Conservation (phyloP, 2,329 filamentous ascomycete species). For the Claviceps maximensis region DNA sequence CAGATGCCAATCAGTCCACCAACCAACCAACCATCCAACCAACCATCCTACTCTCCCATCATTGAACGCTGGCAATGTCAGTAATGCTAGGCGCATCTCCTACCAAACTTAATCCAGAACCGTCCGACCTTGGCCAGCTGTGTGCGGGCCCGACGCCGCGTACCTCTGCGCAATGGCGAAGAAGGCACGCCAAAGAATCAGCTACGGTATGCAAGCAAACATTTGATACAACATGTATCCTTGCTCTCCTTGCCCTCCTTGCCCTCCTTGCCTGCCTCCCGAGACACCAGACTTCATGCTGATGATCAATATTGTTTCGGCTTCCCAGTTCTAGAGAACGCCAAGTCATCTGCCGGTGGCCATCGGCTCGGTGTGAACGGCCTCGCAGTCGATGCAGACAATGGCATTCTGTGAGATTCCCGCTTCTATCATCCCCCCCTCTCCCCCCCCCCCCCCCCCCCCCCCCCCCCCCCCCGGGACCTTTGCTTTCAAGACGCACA, state of each 20-base stretch:
- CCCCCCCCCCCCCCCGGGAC: not conserved
- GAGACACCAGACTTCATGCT: not conserved
- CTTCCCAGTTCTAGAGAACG: conserved; percentile 41
- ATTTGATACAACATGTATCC: no score
- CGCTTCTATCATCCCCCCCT: not conserved
- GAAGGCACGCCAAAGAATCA: conserved; percentile 57
- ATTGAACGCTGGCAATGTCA: not conserved
- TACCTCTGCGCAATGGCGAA: conserved; percentile 39
- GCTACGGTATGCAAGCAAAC: conserved; percentile 40
- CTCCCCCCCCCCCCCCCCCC: not conserved
- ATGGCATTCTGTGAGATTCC: conserved; percentile 66
- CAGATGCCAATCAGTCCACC: not conserved
- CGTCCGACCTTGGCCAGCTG: not conserved
- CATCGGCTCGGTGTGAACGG: conserved; percentile 93
- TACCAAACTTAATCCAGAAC: not conserved
- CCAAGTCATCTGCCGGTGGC: conserved; percentile 52
- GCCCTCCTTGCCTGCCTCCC: not conserved
- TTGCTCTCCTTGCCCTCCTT: no score
- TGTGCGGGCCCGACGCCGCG: not conserved
- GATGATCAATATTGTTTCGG: not conserved
- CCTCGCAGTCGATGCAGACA: conserved; percentile 70
- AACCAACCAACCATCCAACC: no score
- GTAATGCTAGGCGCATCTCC: not conserved
- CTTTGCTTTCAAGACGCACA: not conserved
- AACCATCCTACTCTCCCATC: no score